Base-by-base conservation (phyloP, 2,329 filamentous ascomycete species). In the Epichloe hybrida region DNA sequence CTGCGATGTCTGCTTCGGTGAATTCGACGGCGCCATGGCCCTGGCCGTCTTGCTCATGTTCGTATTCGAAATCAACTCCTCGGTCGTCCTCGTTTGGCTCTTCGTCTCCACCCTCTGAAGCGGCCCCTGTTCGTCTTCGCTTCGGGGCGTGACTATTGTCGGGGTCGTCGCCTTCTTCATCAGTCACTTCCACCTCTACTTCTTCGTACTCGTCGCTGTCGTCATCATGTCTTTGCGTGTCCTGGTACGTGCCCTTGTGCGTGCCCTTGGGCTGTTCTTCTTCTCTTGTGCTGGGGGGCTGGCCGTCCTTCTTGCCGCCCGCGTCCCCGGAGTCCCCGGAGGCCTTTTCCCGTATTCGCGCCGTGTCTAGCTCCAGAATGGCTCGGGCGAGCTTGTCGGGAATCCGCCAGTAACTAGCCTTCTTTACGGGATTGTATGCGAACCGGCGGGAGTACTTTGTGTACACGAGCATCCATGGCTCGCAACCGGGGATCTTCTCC, bases 331-430 rank as follows among this genome's bases (percentile, higher is more conserved):
- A 62, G 0, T 61, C 54, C 2, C 58, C 62, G 0, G 60, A 62
- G 0, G 72, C 73, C 69, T 81, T 79, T 60, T 76, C 67, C 69
- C 80, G 71, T 68, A 83, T 83, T 53, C 80, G 78, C 57, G 83
- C 81, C 63, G 84, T 80, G 65, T 95, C 88, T 50, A 88, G 71
- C 55, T 81, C 76, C 48, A 83, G 58, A 50, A 93, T 86, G 13
- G 81, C 88, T 53, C 84, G 82, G 76, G 90, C 83, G 37, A 98
- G 75, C 64, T 93, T 84, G 50, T 88, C 80, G 0, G 93, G 93
- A 59, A 96, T 93, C 61, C 88, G 88, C 93, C 94, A 98, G 66
- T 89, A 89, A 66, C 90, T 97, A 57, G 89, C 77, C 38, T 91
- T 86, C 57, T 91, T 95, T 50, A 78, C 77, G 0, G 83, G 79